A percentile compares a stretch with the other conserved stretches of the same genome.
phyloP scores from a whole-genome alignment of 2,329 filamentous ascomycete species.

The Curvularia verruculosa region DNA sequence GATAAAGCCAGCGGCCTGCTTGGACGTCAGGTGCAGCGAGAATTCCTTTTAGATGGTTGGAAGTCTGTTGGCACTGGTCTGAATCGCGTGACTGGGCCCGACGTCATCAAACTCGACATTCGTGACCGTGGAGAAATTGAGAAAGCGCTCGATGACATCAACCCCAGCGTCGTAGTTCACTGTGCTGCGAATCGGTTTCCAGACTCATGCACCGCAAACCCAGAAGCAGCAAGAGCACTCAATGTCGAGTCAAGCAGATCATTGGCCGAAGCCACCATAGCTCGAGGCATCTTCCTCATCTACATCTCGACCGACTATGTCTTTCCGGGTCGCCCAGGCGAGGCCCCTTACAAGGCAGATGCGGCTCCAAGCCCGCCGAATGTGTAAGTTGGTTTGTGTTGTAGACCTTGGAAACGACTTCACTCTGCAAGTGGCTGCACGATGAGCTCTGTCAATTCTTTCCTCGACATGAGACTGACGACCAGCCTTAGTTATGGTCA shows the following conservation, averaged over 20 bases:
- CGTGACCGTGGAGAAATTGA: slow-evolving; percentile 54
- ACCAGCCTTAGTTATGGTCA: slow-evolving; percentile 62
- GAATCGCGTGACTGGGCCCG: slow-evolving; percentile 72
- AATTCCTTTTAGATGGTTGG: slow-evolving; percentile 71
- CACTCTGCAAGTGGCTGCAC: not conserved
- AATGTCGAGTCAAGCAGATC: slow-evolving; percentile 74
- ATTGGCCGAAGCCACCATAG: slow-evolving; percentile 70
- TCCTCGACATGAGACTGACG: slow-evolving; percentile 4
- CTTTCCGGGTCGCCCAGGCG: slow-evolving; percentile 74
- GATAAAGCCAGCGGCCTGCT: slow-evolving; percentile 72
- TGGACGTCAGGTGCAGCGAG: slow-evolving; percentile 75
- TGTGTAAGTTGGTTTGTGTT: slow-evolving; percentile 46
- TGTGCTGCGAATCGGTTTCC: slow-evolving; percentile 92
- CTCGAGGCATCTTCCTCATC: slow-evolving; percentile 67
- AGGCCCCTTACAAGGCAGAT: slow-evolving; percentile 78
- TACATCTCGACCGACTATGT: slow-evolving; percentile 87
- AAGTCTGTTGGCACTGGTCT: slow-evolving; percentile 58
- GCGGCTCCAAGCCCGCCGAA: slow-evolving; percentile 74
- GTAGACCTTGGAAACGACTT: not conserved
- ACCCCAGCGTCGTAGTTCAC: slow-evolving; percentile 78
- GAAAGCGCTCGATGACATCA: slow-evolving; percentile 58
- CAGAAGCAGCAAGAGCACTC: slow-evolving; percentile 72
- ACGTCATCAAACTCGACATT: slow-evolving; percentile 63
- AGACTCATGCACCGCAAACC: slow-evolving; percentile 82
- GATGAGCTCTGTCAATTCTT: no score